Conservation (phyloP, 2,329 filamentous ascomycete genomes). For the Penicillium corylophilum region DNA sequence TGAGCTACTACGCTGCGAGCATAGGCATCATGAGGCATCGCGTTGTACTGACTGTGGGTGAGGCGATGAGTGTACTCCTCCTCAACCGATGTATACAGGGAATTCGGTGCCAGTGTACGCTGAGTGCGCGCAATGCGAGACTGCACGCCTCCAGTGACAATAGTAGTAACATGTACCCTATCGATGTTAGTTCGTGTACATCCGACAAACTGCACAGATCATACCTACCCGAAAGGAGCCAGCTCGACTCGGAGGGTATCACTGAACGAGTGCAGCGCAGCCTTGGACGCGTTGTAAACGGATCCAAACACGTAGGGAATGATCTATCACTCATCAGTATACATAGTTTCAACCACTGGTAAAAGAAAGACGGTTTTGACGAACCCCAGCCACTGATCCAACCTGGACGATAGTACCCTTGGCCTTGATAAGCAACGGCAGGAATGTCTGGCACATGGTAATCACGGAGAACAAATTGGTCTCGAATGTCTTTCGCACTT, state of each 20-base stretch:
- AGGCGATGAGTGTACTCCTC: conserved; percentile 53
- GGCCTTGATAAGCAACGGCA: conserved; percentile 52
- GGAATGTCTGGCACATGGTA: conserved; percentile 56
- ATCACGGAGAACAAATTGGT: conserved; percentile 60
- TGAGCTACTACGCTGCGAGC: conserved; percentile 56
- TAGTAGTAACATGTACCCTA: conserved; percentile 53
- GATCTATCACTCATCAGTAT: conserved; percentile 24
- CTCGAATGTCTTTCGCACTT: conserved; percentile 51
- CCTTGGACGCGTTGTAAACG: conserved; percentile 60
- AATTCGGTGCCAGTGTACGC: conserved; percentile 48
- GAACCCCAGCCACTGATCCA: conserved; percentile 44
- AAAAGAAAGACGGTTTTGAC: background rate
- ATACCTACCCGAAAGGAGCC: conserved; percentile 46
- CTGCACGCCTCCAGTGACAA: conserved; percentile 61
- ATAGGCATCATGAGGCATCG: conserved; percentile 55
- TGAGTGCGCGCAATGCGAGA: conserved; percentile 57
- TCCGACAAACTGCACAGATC: background rate
- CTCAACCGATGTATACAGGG: conserved; percentile 54
- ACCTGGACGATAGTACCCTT: conserved; percentile 48
- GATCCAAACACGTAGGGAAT: conserved; percentile 48
- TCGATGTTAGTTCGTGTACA: background rate
- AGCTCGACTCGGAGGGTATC: conserved; percentile 60
- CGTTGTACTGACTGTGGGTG: conserved; percentile 54
- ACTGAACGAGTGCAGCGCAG: conserved; percentile 58
- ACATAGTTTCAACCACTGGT: background rate